phyloP scores from a whole-genome alignment of 352 stramenopile genomes.

The Phytophthora ramorum region DNA sequence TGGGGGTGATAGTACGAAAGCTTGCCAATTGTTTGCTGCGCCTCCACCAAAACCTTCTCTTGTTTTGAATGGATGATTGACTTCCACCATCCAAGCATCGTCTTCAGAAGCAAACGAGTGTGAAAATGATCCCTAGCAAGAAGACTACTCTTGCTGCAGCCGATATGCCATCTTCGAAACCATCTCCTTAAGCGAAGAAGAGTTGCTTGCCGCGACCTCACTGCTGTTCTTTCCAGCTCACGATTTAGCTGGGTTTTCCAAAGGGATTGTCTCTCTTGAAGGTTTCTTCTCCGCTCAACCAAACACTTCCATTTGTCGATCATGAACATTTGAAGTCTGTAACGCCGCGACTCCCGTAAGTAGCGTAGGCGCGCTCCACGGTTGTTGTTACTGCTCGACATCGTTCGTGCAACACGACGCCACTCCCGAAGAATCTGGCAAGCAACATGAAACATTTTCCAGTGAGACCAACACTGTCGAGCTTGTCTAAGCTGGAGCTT shows the following conservation, averaged over 20 bases:
- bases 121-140: constrained; percentile 23
- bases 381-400: constrained; percentile 22
- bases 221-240: constrained; percentile 22
- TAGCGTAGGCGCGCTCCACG: constrained; percentile 43
- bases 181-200: constrained; percentile 15
- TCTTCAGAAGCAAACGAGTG: constrained; percentile 23
- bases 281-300: constrained; percentile 7
- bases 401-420: constrained; percentile 11
- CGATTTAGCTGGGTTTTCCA: constrained; percentile 29
- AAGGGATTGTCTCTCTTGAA: constrained; percentile 28
- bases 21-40: constrained; percentile 39
- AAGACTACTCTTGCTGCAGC: constrained; percentile 5
- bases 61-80: constrained; percentile 57
- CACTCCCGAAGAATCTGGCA: constrained; percentile 31
- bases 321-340: neutral
- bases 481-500: constrained; percentile 9
- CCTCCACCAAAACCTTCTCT: constrained; percentile 50
- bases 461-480: constrained; percentile 29
- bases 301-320: constrained; percentile 9
- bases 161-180: constrained; percentile 27
- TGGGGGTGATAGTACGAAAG: constrained; percentile 50
- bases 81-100: constrained; percentile 49
- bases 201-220: constrained; percentile 9
- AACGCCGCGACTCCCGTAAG: constrained; percentile 22
- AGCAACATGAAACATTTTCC: constrained; percentile 36